A percentile compares a stretch with the other conserved stretches of the same genome.
These are phyloP conservation scores for Candida jianshihensis DNA, from an alignment of 805 yeast species.

Conservation along the genomic window DNA sequence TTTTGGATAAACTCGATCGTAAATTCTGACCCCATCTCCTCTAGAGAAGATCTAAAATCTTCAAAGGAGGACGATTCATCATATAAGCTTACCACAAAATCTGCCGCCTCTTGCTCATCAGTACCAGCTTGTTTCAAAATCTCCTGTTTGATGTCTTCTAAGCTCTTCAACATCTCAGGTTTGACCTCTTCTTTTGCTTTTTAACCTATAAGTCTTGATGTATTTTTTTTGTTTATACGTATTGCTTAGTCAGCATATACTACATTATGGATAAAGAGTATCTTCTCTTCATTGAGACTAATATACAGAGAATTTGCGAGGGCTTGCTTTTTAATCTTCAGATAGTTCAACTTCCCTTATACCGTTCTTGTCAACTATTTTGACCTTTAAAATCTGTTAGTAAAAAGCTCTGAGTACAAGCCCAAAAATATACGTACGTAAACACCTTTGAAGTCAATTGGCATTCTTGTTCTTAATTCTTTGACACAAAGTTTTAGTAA, in stretches of 20 bases:
- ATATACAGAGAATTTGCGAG: neutral
- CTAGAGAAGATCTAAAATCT: conserved; percentile 31
- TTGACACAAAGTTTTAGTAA: conserved; percentile 65
- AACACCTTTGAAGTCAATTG: conserved; percentile 90
- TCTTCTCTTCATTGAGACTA: too few species aligned
- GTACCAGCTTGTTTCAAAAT: conserved; percentile 25
- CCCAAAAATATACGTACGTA: conserved; percentile 23
- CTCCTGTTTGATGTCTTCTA: conserved; percentile 6
- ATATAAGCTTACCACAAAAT: conserved; percentile 37
- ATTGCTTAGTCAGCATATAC: conserved; percentile 1
- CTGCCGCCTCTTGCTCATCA: conserved; percentile 38
- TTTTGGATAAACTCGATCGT: conserved; percentile 19
- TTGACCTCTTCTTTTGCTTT: neutral
- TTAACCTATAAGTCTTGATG: neutral
- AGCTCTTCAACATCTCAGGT: neutral
- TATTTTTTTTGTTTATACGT: neutral
- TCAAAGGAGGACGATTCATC: conserved; percentile 23
- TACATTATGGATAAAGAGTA: too few species aligned
- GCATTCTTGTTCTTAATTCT: conserved; percentile 81
- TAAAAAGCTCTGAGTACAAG: neutral
- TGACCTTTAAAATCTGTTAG: conserved; percentile 32
- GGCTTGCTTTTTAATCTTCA: neutral
- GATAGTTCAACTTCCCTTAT: conserved; percentile 33
- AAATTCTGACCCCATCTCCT: conserved; percentile 38
- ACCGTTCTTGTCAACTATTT: conserved; percentile 60